Evolutionary conservation across 2,329 filamentous ascomycete species (phyloP).

Genomic region (Penicillium crustosum): DNA sequence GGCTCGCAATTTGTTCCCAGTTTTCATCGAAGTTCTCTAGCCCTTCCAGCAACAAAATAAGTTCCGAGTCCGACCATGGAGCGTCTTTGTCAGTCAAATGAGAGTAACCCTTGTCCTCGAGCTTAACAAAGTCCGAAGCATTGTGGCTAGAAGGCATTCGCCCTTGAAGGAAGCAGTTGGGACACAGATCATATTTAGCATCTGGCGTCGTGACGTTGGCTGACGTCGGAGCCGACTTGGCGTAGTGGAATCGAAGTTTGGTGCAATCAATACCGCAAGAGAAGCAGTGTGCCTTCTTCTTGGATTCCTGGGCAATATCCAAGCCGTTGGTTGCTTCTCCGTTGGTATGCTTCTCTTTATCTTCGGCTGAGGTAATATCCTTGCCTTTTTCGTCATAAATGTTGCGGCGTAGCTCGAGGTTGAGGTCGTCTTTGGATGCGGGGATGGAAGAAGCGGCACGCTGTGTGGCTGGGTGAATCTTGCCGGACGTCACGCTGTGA

Average conservation of each 20-base stretch:
- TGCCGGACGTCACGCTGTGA: constrained; percentile 62
- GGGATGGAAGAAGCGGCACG: constrained; percentile 64
- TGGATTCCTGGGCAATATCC: constrained; percentile 62
- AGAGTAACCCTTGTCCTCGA: constrained; percentile 84
- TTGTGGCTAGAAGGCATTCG: constrained; percentile 78
- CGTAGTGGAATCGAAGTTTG: constrained; percentile 67
- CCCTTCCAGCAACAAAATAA: constrained; percentile 83
- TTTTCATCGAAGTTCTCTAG: constrained; percentile 93
- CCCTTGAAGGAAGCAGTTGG: constrained; percentile 83
- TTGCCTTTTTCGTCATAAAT: constrained; percentile 93
- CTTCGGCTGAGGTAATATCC: constrained; percentile 70
- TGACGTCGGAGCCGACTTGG: constrained; percentile 61
- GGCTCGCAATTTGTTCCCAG: constrained; percentile 88
- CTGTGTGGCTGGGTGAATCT: constrained; percentile 68
- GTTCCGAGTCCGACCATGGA: constrained; percentile 87
- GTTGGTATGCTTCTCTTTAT: constrained; percentile 66
- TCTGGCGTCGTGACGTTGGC: constrained; percentile 56
- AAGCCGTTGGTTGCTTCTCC: constrained; percentile 70
- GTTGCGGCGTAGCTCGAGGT: constrained; percentile 89
- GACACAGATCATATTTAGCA: constrained; percentile 82
- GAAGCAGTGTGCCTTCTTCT: constrained; percentile 74
- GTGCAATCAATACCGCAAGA: constrained; percentile 91
- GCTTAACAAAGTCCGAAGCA: constrained; percentile 78
- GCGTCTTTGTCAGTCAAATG: constrained; percentile 77
- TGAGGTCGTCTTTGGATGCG: constrained; percentile 74